phyloP scores from a whole-genome alignment of 192 early-diverging fungal species.

The Thamnidium elegans region DNA sequence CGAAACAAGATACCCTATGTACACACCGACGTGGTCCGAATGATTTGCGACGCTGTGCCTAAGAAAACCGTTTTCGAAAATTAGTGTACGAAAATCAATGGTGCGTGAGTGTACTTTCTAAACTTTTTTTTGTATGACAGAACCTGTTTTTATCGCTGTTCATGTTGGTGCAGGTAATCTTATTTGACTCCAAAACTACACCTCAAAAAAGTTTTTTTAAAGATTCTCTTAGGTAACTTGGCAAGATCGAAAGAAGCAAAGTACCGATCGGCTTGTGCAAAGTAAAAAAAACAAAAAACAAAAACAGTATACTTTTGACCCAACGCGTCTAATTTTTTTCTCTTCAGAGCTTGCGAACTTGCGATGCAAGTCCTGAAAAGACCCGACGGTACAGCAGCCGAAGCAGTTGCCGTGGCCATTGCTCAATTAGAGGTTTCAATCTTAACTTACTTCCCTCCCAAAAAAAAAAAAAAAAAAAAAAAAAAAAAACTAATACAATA shows the following conservation, averaged over 20 bases:
- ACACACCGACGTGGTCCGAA: no score
- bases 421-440: slow-evolving; percentile 32
- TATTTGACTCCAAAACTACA: neutral
- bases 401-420: slow-evolving; percentile 41
- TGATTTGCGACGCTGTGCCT: no score
- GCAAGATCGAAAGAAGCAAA: slow-evolving; percentile 31
- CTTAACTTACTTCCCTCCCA: neutral
- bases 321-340: neutral
- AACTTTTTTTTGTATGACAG: neutral
- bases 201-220: neutral
- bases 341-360: slow-evolving; percentile 32
- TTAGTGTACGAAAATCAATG: no score
- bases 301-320: no score
- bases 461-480: neutral
- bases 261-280: slow-evolving; percentile 34
- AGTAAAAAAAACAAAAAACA: slow-evolving; percentile 12
- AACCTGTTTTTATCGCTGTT: slow-evolving; percentile 44
- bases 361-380: slow-evolving; percentile 31
- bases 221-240: slow-evolving; percentile 23
- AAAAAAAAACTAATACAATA: neutral
- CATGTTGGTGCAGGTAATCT: slow-evolving; percentile 50
- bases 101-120: no score
- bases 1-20: no score
- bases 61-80: no score
- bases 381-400: slow-evolving; percentile 10